Base-by-base conservation (phyloP, 139 green algal genomes). In the Volvox reticuliferus region DNA sequence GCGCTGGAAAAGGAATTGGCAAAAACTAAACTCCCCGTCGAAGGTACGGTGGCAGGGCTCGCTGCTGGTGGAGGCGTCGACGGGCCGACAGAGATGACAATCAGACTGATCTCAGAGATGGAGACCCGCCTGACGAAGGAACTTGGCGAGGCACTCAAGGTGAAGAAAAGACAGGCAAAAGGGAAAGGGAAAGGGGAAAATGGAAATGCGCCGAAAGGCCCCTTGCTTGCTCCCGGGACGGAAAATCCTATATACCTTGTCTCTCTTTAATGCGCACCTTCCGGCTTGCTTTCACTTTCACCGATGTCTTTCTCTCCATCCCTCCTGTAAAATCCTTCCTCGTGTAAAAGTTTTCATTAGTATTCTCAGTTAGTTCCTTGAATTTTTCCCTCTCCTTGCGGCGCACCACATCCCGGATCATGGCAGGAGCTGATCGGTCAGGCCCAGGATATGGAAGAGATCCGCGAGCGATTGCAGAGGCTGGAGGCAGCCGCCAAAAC, bases 101-200 rank as follows among this genome's bases (percentile, higher is more conserved):
- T 36, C 35, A 68, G 26, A 9, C 61, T 77, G 61, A 22, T 87
- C 3, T 32, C 30, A 1, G 81, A 76, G 61, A 20, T 76, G 61
- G 81, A 88, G 65, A 2, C 20, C 22, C 63, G 82, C 28, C 33
- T 88, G 21, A 79, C 65, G 3, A 36, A 65, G 33, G 82, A 88
- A 36, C 63, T 88, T 12, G 82, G 82, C 2, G 82, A 79, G 82
- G 82, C 82, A 32, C 82, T 88, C 81, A 55, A 87, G 81, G 81
- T 87, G 81, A 12, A 36, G 32, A 19, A 62, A 19, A 36, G 75
- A 17, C 9, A 12, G 75, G 75, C 14, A 32, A 36, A 1, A 36
- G 76, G 76, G 76, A 9, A 55, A 55, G 5, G 44, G 44, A 55
- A 55, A n/a, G n/a, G n/a, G n/a, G n/a, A n/a, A n/a, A n/a, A n/a